A percentile compares a stretch with the other conserved stretches of the same genome.
Conservation (phyloP, 2,329 filamentous ascomycete genomes). For the Microdochium trichocladiopsis region DNA sequence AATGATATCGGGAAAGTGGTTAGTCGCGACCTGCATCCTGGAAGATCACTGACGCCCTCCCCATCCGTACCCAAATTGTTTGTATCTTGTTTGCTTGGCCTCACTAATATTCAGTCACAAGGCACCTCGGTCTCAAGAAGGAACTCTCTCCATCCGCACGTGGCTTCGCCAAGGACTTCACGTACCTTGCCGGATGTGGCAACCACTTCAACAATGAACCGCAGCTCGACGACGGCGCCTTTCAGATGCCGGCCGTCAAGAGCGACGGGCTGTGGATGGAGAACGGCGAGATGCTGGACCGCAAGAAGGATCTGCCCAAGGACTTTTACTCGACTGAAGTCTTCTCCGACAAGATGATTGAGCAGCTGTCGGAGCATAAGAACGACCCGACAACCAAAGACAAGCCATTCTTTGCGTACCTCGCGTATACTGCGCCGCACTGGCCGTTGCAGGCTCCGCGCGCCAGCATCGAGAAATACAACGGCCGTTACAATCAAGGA, state of each 20-base stretch:
- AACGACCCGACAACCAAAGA: conserved; percentile 19
- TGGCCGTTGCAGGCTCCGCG: conserved; percentile 43
- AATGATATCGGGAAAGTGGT: conserved; percentile 51
- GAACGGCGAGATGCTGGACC: too few relatives aligned
- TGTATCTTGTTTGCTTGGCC: too few relatives aligned
- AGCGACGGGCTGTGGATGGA: too few relatives aligned
- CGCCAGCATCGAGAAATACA: conserved; percentile 6
- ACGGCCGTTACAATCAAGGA: conserved; percentile 31
- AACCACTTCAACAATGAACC: conserved; percentile 23
- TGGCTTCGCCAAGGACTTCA: conserved; percentile 48
- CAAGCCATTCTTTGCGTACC: conserved; percentile 25
- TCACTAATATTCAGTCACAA: too few relatives aligned
- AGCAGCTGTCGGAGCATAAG: too few relatives aligned
- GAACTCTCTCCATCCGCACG: conserved; percentile 34
- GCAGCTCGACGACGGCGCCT: too few relatives aligned
- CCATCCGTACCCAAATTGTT: too few relatives aligned
- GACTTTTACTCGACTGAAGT: conserved; percentile 35
- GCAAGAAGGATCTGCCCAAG: conserved; percentile 23
- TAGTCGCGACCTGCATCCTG: too few relatives aligned
- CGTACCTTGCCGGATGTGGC: conserved; percentile 45
- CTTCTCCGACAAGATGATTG: conserved; percentile 29
- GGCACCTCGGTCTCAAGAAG: conserved; percentile 44
- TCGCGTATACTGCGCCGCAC: conserved; percentile 44
- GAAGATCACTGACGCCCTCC: too few relatives aligned
- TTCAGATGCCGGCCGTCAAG: too few relatives aligned